Evolutionary conservation across 164 flowering plant species (phyloP).

Genomic region (Sedum album): DNA sequence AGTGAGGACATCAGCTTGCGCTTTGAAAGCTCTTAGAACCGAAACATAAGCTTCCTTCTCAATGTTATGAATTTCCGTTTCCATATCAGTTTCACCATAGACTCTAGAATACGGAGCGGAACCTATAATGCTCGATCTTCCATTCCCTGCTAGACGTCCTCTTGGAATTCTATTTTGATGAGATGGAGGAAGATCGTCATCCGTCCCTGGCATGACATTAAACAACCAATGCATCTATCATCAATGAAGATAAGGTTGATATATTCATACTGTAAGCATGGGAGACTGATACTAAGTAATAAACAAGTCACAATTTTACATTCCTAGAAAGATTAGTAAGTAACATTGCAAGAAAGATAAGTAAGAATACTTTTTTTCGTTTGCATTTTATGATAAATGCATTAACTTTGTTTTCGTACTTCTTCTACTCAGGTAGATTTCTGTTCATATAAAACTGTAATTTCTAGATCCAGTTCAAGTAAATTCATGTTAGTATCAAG

Average conservation of each 20-base stretch:
- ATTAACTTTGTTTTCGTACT: too few species aligned
- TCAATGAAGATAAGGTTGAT: background rate
- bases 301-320: background rate
- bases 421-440: too few species aligned
- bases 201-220: constrained; percentile 35
- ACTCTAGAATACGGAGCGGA: constrained; percentile 41
- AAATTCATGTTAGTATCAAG: too few species aligned
- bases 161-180: constrained; percentile 69
- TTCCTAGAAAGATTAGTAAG: background rate
- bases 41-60: constrained; percentile 81
- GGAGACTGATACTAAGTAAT: background rate
- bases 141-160: constrained; percentile 59
- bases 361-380: too few species aligned
- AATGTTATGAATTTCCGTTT: constrained; percentile 61
- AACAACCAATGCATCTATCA: background rate
- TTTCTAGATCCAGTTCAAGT: too few species aligned
- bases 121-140: constrained; percentile 52
- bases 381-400: too few species aligned
- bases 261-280: too few species aligned
- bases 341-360: too few species aligned
- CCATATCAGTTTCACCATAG: constrained; percentile 62
- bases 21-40: constrained; percentile 64
- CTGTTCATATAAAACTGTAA: too few species aligned
- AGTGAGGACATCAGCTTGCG: constrained; percentile 66
- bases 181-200: constrained; percentile 85